Base-by-base conservation (phyloP, 1,139 yeast species). In the Debaryomyces psychrophilus region DNA sequence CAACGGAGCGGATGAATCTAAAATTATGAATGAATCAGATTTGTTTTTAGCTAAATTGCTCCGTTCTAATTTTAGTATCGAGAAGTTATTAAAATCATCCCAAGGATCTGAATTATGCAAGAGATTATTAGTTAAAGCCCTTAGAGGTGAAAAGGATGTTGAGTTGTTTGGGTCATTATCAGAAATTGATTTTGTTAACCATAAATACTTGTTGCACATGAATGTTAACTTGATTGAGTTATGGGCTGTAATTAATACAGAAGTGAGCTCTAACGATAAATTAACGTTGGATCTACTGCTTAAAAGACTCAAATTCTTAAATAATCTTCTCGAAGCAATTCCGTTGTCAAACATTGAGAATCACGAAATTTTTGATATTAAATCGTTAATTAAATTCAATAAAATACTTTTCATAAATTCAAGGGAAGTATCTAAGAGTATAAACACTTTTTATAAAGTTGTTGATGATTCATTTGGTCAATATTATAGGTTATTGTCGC, bases 391-490 rank as follows among this genome's bases (percentile, higher is more conserved):
- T n/a, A 47, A 47, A 2, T 60, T 69, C 46, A 52, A 59, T 31
- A 36, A 42, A 3, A 37, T 46, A 4, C 45, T 69, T 17, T 58
- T 72, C 36, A 37, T 31, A 14, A 67, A 69, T 37, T 51, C 71
- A 0, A 46, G 54, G 11, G 62, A 53, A 28, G 56, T 60, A 14
- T 45, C 63, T 3, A 64, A 59, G 50, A 44, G 56, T 1, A 60
- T 68, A 2, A 64, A 61, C 20, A 61, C 66, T 37, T 76, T 76
- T 49, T 78, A 79, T 55, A 79, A 77, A 54, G 57, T 70, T 2
- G 71, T 67, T 47, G 81, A 78, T 44, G 66, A 62, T 15, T 61
- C 74, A 8, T 52, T 53, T 26, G 77, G 76, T 0, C 73, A 70
- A 44, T 68, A 58, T 36, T 73, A 59, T 51, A 60, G 59, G 9